Base-by-base conservation (phyloP, 129 eudicot species). In the Solidago caesia region DNA sequence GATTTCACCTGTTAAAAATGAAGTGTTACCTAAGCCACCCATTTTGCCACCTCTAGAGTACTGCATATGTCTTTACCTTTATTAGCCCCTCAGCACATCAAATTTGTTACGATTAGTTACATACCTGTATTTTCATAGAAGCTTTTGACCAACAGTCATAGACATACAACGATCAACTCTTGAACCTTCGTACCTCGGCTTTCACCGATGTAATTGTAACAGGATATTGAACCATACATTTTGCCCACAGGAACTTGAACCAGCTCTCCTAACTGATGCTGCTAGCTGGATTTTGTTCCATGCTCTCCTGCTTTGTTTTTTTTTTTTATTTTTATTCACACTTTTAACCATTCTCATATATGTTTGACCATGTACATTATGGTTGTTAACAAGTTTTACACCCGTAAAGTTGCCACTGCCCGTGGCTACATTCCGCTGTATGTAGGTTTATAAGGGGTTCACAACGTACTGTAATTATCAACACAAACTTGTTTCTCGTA, bases 221-320 rank as follows among this genome's bases (percentile, higher is more conserved):
- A 9, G 16, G 41, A 63, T 7, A 10, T 16, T 63, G 45, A 39
- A 13, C 47, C 45, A 33, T 44, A 68, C 52, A 44, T 71, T 71
- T 10, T 64, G 58, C 41, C 55, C 42, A 60, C 82, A 79, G 82
- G 78, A 72, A 72, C 78, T 45, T 56, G 74, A 62, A 45, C 82
- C 82, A 72, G 78, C 82, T 79, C 27, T 64, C 78, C 78, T 79
- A 79, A 65, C 78, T 41, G 69, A 65, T 72, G 78, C 61, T 53
- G 78, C 52, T 65, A 64, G 68, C 73, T 64, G 82, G 77, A 71
- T 63, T 64, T 45, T 67, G 77, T 79, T 72, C 77, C 73, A 41
- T 71, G 77, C 53, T 47, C 51, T 70, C 13, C 71, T 77, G 65
- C 71, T 77, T 63, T 62, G 64, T 33, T 61, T 46, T 79, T 53